phyloP scores from a whole-genome alignment of 176 grass and related monocot genomes.

The Phyllostachys edulis region DNA sequence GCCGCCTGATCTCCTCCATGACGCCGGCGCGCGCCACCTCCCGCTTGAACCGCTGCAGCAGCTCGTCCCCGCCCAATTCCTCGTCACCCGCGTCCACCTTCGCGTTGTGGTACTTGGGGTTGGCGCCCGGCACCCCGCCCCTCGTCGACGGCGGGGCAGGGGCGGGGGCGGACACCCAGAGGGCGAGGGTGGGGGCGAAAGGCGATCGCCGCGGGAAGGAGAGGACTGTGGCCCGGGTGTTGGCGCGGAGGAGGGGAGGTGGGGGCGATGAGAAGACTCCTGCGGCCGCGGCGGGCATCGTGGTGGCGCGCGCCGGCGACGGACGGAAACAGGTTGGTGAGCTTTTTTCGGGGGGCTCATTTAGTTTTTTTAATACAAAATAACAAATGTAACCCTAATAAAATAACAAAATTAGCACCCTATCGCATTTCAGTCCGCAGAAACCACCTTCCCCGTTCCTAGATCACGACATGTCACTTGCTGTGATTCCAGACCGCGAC shows the following conservation, averaged over 20 bases:
- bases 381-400: too few species aligned
- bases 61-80: constrained; percentile 44
- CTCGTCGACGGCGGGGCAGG: not conserved
- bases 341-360: not conserved
- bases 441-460: too few species aligned
- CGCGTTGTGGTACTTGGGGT: constrained; percentile 61
- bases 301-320: not conserved
- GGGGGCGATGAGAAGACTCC: not conserved
- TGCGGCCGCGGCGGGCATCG: not conserved
- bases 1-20: constrained; percentile 67
- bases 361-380: too few species aligned
- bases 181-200: not conserved
- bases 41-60: constrained; percentile 47
- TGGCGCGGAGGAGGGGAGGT: not conserved
- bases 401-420: too few species aligned
- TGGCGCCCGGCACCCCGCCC: constrained; percentile 17
- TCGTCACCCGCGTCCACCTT: constrained; percentile 57
- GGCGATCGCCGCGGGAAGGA: constrained; percentile 25
- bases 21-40: constrained; percentile 57
- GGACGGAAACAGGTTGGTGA: not conserved
- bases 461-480: too few species aligned
- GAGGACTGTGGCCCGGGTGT: not conserved
- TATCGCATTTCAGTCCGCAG: too few species aligned
- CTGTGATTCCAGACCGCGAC: too few species aligned
- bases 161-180: not conserved